Evolutionary conservation across 805 yeast genomes (phyloP).

Genomic region (Candida railenensis): DNA sequence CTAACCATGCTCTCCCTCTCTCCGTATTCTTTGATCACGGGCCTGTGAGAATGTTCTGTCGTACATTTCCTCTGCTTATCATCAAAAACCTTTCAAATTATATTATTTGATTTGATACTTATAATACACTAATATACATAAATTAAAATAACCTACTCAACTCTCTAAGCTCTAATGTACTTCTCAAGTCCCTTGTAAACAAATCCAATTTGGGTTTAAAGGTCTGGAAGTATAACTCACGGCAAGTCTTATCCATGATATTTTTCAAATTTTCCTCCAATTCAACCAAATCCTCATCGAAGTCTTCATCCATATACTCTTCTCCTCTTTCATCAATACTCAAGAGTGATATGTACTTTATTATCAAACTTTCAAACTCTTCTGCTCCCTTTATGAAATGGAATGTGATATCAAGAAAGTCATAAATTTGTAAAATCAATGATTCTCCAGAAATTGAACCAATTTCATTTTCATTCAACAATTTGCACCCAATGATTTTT

Average conservation of each 20-base stretch:
- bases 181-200: constrained; percentile 52
- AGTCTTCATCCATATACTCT: constrained; percentile 11
- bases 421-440: constrained; percentile 32
- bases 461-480: constrained; percentile 27
- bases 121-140: background rate
- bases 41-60: too few species aligned
- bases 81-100: too few species aligned
- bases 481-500: constrained; percentile 27
- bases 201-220: constrained; percentile 42
- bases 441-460: constrained; percentile 30
- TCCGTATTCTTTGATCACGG: too few species aligned
- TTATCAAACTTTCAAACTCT: constrained; percentile 28
- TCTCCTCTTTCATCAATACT: constrained; percentile 20
- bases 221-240: constrained; percentile 35
- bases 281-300: constrained; percentile 28
- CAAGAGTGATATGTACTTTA: constrained; percentile 26
- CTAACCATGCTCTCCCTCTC: too few species aligned
- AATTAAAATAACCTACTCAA: constrained; percentile 38
- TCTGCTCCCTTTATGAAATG: constrained; percentile 33
- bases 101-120: background rate
- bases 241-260: constrained; percentile 40
- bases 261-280: constrained; percentile 27
- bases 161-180: constrained; percentile 49
- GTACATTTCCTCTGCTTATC: too few species aligned
- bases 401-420: constrained; percentile 27